Evolutionary conservation across 345 rosid genomes (phyloP).

Genomic region (Isatis tinctoria): DNA sequence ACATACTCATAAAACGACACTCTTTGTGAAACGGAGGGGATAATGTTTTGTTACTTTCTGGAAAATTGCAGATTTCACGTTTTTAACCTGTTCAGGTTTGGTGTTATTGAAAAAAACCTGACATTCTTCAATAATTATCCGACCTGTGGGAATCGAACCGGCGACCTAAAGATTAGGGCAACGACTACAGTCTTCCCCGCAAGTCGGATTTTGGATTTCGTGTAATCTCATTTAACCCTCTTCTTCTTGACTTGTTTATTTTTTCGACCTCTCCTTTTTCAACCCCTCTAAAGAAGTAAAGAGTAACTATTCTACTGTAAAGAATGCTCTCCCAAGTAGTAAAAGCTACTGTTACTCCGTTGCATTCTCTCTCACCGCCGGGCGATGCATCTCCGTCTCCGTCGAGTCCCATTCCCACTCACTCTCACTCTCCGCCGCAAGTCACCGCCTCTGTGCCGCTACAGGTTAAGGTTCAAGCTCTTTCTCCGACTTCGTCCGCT

Average conservation of each 20-base stretch:
- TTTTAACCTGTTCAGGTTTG: background rate
- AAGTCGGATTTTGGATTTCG: too few species aligned
- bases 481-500: background rate
- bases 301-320: too few species aligned
- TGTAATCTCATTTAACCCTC: too few species aligned
- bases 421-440: background rate
- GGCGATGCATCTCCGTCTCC: background rate
- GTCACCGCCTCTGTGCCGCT: background rate
- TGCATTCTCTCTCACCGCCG: background rate
- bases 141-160: conserved; percentile 38
- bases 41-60: background rate
- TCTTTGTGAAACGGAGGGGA: too few species aligned
- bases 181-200: conserved; percentile 48
- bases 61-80: too few species aligned
- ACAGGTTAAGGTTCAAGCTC: background rate
- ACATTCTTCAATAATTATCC: background rate
- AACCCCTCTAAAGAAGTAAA: too few species aligned
- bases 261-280: too few species aligned
- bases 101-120: background rate
- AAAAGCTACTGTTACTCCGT: background rate
- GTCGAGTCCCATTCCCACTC: background rate
- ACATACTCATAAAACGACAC: too few species aligned
- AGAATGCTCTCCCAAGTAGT: background rate
- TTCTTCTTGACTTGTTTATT: too few species aligned
- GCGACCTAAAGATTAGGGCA: conserved; percentile 55